A percentile compares a stretch with the other conserved stretches of the same genome.
phyloP scores from a whole-genome alignment of 2,329 filamentous ascomycete genomes.

The Proliferodiscus dingleyae region DNA sequence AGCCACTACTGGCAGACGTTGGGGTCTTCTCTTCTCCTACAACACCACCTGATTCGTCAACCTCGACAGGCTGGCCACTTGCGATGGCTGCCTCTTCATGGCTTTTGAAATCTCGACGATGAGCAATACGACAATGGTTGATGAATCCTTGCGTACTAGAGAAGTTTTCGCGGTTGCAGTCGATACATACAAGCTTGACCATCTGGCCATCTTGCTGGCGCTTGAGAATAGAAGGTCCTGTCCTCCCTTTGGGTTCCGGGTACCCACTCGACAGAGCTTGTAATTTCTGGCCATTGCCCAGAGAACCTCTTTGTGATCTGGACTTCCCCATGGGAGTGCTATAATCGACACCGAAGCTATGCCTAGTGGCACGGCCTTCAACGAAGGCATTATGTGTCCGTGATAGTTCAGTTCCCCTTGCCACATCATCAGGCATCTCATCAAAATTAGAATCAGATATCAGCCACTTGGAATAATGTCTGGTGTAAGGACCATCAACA shows the following conservation, averaged over 20 bases:
- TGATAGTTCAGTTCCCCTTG: constrained; percentile 20
- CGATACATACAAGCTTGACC: constrained; percentile 85
- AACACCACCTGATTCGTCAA: constrained; percentile 51
- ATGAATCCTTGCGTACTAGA: constrained; percentile 98
- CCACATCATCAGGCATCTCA: constrained; percentile 48
- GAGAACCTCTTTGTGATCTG: constrained; percentile 52
- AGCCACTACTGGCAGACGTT: constrained; percentile 34
- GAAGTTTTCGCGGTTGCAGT: constrained; percentile 87
- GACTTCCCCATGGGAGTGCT: constrained; percentile 41
- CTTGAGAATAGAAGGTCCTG: constrained; percentile 77
- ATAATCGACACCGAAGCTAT: constrained; percentile 57
- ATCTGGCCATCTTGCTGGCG: constrained; percentile 72
- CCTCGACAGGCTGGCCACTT: constrained; percentile 77
- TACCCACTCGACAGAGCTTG: constrained; percentile 68
- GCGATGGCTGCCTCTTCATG: constrained; percentile 90
- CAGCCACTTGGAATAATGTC: constrained; percentile 94
- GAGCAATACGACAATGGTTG: constrained; percentile 96
- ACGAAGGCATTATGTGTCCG: constrained; percentile 39
- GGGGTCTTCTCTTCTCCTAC: constrained; percentile 39
- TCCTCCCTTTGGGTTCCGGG: constrained; percentile 71
- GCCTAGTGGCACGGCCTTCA: constrained; percentile 76
- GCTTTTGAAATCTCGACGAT: constrained; percentile 89
- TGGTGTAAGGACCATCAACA: constrained; percentile 84
- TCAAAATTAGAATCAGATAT: constrained; percentile 86
- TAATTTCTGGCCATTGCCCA: constrained; percentile 56